phyloP scores from a whole-genome alignment of 2,329 filamentous ascomycete species.

The Gliomastix tumulicola region DNA sequence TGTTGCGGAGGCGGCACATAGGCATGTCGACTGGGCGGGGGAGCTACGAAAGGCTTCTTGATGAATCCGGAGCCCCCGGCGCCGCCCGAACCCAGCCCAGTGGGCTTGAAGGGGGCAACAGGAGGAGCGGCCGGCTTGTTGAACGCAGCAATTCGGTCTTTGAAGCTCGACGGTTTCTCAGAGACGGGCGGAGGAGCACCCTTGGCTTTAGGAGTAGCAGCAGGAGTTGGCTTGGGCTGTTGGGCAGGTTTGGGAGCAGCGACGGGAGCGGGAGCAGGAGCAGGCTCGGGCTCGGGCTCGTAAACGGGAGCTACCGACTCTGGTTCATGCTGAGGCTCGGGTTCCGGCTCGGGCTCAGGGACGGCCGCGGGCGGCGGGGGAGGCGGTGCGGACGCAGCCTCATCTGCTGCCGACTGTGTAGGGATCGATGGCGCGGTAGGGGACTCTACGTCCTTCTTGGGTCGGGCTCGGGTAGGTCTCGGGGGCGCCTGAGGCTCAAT shows the following conservation, averaged over 20 bases:
- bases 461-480: conserved; percentile 67
- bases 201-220: conserved; percentile 23
- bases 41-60: conserved; percentile 95
- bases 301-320: conserved; percentile 17
- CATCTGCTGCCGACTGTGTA: too few species aligned
- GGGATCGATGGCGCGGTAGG: conserved; percentile 24
- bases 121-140: conserved; percentile 85
- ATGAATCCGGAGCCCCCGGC: conserved; percentile 62
- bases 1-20: conserved; percentile 76
- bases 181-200: conserved; percentile 55
- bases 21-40: conserved; percentile 86
- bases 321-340: conserved; percentile 11
- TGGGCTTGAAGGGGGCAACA: conserved; percentile 82
- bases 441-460: conserved; percentile 48
- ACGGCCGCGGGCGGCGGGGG: conserved; percentile 22
- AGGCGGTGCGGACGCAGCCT: conserved; percentile 22
- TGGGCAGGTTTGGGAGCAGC: conserved; percentile 18
- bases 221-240: conserved; percentile 17
- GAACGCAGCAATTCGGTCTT: conserved; percentile 93
- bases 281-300: conserved; percentile 22
- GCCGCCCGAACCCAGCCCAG: conserved; percentile 46
- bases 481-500: conserved; percentile 89
- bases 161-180: conserved; percentile 75
- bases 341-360: conserved; percentile 20
- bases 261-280: conserved; percentile 26